A percentile compares a stretch with the other conserved stretches of the same genome.
Conservation (phyloP, 2,329 filamentous ascomycete genomes). For the Claviceps spartinae region DNA sequence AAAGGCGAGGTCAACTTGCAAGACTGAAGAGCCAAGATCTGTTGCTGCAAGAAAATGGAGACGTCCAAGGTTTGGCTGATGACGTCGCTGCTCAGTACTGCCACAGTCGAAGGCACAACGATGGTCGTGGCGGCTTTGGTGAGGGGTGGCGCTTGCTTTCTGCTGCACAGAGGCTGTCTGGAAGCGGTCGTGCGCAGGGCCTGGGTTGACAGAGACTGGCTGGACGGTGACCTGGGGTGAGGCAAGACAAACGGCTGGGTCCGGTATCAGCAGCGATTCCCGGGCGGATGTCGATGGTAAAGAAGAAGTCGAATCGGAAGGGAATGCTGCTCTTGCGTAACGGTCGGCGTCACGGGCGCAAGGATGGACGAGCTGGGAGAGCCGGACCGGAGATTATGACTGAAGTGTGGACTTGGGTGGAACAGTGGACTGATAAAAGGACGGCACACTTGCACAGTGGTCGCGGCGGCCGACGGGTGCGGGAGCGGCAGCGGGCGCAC, state of each 20-base stretch:
- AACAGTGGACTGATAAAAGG: neutral
- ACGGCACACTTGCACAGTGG: neutral
- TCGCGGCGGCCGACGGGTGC: neutral
- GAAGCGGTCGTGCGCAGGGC: neutral
- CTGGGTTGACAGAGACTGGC: neutral
- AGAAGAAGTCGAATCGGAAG: neutral
- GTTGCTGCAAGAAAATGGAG: neutral
- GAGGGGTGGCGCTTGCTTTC: neutral
- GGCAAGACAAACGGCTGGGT: conserved; percentile 7
- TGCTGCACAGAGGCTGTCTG: neutral
- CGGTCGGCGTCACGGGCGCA: conserved; percentile 9
- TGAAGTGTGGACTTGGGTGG: neutral
- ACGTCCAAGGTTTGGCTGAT: neutral
- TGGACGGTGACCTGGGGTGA: conserved; percentile 8
- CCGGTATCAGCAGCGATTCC: conserved; percentile 4
- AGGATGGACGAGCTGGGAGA: conserved; percentile 5
- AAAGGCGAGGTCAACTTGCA: neutral
- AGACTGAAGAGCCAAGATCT: too few species aligned
- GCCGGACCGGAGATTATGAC: conserved; percentile 2
- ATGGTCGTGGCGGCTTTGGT: neutral
- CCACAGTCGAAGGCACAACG: neutral
- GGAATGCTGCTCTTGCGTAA: conserved; percentile 2
- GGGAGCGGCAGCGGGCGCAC: conserved; percentile 2
- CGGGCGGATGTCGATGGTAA: neutral
- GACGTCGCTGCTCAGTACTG: conserved; percentile 1